Conservation (phyloP, 352 stramenopile genomes). For the Paralagenidium karlingii region DNA sequence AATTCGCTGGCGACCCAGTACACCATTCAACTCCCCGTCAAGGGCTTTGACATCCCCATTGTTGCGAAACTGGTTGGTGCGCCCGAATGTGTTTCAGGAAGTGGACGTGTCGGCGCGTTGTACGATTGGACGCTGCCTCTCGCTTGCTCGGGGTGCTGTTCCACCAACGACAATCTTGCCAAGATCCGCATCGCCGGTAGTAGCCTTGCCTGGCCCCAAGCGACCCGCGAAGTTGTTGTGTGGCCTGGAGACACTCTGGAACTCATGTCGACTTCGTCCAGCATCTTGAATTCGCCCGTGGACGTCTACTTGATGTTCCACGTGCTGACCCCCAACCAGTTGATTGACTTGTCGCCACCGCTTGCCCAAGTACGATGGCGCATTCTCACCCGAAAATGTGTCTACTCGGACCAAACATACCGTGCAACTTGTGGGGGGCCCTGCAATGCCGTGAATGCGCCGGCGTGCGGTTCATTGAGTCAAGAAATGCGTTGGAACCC, state of each 20-base stretch:
- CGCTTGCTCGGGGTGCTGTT: slow-evolving; percentile 58
- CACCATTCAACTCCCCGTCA: slow-evolving; percentile 13
- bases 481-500: slow-evolving; percentile 9
- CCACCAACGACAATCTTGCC: slow-evolving; percentile 31
- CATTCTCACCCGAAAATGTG: slow-evolving; percentile 44
- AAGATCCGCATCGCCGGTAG: slow-evolving; percentile 25
- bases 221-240: slow-evolving; percentile 18
- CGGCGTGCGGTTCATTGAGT: slow-evolving; percentile 18
- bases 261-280: slow-evolving; percentile 23
- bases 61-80: slow-evolving; percentile 58
- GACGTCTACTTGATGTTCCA: slow-evolving; percentile 67
- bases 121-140: slow-evolving; percentile 32
- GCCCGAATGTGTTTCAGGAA: slow-evolving; percentile 37
- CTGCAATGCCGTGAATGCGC: slow-evolving; percentile 7
- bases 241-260: slow-evolving; percentile 31
- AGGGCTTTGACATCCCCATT: slow-evolving; percentile 40
- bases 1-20: slow-evolving; percentile 18
- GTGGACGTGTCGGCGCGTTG: slow-evolving; percentile 28
- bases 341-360: slow-evolving; percentile 41
- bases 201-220: slow-evolving; percentile 11
- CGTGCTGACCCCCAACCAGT: slow-evolving; percentile 51
- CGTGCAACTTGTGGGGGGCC: slow-evolving; percentile 29
- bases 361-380: slow-evolving; percentile 29
- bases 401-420: slow-evolving; percentile 33
- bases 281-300: slow-evolving; percentile 40